Evolutionary conservation across 108 stramenopile genomes (phyloP).

Genomic region (Epithemia pelagica): DNA sequence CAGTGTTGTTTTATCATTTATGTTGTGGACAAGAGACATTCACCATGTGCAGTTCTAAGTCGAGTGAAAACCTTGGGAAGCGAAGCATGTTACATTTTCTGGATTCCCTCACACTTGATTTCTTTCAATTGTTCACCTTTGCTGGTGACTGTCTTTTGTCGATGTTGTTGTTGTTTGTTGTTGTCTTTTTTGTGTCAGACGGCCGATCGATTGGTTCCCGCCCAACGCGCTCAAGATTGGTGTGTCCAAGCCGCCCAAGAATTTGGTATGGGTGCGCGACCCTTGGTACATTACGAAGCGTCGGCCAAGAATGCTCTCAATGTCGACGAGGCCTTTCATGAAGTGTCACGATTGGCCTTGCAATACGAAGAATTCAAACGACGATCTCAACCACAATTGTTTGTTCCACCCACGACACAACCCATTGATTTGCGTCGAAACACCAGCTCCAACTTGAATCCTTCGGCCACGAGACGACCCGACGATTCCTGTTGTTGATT

Average conservation of each 20-base stretch:
- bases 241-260: conserved; percentile 55
- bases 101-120: no score
- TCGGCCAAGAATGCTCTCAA: conserved; percentile 91
- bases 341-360: conserved; percentile 52
- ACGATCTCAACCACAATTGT: conserved; percentile 45
- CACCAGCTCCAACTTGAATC: background rate
- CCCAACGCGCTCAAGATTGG: conserved; percentile 76
- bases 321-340: conserved; percentile 91
- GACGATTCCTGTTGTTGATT: background rate
- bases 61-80: no score
- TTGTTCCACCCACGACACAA: conserved; percentile 36
- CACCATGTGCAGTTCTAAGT: no score
- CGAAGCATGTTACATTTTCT: no score
- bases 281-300: conserved; percentile 91
- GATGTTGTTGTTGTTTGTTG: no score
- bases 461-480: background rate
- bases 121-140: no score
- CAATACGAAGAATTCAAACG: conserved; percentile 43
- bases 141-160: no score
- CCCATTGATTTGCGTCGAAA: conserved; percentile 21
- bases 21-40: no score
- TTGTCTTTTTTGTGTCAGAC: conserved; percentile 10
- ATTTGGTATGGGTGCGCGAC: conserved; percentile 44
- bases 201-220: conserved; percentile 64
- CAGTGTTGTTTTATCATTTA: no score